These are phyloP conservation scores for Botrytis paeoniae DNA, from an alignment of 2,329 filamentous ascomycete genomes.

Conservation along the genomic window DNA sequence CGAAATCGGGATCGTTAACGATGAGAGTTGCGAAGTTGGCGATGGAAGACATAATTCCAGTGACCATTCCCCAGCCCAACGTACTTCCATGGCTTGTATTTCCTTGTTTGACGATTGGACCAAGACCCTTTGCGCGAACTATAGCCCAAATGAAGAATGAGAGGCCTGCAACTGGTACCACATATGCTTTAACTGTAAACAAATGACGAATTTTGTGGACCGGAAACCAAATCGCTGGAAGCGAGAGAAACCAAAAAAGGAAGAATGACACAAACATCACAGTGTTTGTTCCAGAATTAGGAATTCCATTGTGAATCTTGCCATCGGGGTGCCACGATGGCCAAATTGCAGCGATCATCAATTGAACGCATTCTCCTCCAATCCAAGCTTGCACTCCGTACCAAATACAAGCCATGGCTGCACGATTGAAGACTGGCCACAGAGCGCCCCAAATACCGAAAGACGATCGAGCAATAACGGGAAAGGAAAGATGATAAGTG, in stretches of 20 bases:
- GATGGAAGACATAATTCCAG: slow-evolving; percentile 83
- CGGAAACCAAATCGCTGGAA: slow-evolving; percentile 85
- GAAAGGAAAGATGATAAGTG: slow-evolving; percentile 85
- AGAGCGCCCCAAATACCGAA: slow-evolving; percentile 88
- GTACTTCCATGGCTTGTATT: slow-evolving; percentile 61
- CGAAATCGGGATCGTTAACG: slow-evolving; percentile 76
- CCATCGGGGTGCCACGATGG: slow-evolving; percentile 43
- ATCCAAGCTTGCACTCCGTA: slow-evolving; percentile 85
- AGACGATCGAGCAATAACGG: slow-evolving; percentile 71
- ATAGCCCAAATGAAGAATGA: slow-evolving; percentile 87
- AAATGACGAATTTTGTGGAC: slow-evolving; percentile 86
- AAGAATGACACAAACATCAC: slow-evolving; percentile 78
- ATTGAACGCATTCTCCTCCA: slow-evolving; percentile 76
- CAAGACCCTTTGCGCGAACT: slow-evolving; percentile 75
- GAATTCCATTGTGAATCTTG: slow-evolving; percentile 65
- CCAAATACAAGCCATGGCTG: slow-evolving; percentile 81
- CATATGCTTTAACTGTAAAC: slow-evolving; percentile 84
- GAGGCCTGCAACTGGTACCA: slow-evolving; percentile 79
- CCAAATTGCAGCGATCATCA: slow-evolving; percentile 90
- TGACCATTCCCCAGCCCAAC: slow-evolving; percentile 78
- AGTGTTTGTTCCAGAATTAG: slow-evolving; percentile 68
- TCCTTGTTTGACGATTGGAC: slow-evolving; percentile 73
- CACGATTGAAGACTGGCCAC: slow-evolving; percentile 86
- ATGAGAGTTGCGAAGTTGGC: slow-evolving; percentile 90
- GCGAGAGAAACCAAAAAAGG: slow-evolving; percentile 76